phyloP scores from a whole-genome alignment of 2,329 filamentous ascomycete species.

The Curvularia sp. region DNA sequence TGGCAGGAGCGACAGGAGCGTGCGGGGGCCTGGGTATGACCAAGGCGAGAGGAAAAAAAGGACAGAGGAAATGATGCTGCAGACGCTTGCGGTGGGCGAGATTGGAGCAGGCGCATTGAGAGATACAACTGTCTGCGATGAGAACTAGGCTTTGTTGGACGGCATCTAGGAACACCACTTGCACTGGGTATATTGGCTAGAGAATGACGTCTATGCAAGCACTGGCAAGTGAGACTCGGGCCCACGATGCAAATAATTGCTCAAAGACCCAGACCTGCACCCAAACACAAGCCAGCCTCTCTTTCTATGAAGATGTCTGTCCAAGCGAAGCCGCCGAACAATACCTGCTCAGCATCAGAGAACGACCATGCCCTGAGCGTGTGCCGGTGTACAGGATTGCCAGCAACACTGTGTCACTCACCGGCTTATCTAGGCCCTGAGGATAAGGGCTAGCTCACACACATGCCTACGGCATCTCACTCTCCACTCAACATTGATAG shows the following conservation, averaged over 20 bases:
- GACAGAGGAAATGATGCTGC: no score
- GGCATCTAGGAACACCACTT: background rate
- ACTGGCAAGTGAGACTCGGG: background rate
- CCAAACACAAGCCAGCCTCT: background rate
- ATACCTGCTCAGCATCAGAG: background rate
- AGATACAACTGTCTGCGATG: background rate
- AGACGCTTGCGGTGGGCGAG: background rate
- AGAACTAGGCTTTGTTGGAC: no score
- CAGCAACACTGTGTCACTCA: no score
- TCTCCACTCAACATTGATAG: no score
- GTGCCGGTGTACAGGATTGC: no score
- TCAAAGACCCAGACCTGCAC: background rate
- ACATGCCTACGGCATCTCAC: no score
- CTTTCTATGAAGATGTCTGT: no score
- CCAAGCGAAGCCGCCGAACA: background rate
- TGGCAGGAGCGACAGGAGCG: slow-evolving; percentile 3
- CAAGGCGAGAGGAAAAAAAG: background rate
- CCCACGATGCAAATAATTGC: background rate
- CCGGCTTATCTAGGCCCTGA: no score
- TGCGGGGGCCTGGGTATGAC: background rate
- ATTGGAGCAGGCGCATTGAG: background rate
- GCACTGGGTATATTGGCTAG: background rate
- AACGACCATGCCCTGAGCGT: background rate
- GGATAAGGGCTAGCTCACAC: no score
- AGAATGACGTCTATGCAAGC: background rate